Percentiles rank a stretch among this genome's conserved stretches.
phyloP scores from a whole-genome alignment of 2,329 filamentous ascomycete species.

The Botryotinia globosa region DNA sequence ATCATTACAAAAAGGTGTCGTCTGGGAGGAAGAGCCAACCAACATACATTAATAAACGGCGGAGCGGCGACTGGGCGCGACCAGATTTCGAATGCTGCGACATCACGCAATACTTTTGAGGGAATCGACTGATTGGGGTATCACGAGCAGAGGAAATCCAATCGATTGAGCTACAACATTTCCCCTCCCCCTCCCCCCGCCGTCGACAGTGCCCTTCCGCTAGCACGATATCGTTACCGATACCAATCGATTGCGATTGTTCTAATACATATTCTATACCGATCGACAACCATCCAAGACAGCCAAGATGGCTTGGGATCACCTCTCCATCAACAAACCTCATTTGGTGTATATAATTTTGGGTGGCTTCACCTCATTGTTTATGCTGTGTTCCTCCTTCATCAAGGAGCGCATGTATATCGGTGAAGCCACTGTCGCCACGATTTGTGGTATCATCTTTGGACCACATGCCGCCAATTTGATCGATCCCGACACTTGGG shows the following conservation, averaged over 20 bases:
- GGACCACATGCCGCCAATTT: conserved; percentile 80
- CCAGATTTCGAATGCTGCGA: conserved; percentile 46
- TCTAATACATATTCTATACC: not conserved
- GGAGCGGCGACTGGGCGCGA: conserved; percentile 51
- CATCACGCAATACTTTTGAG: conserved; percentile 34
- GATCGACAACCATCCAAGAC: conserved; percentile 8
- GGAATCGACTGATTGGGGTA: conserved; percentile 39
- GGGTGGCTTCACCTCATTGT: conserved; percentile 93
- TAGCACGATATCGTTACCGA: conserved; percentile 5
- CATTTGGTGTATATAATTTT: conserved; percentile 99
- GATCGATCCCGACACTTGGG: conserved; percentile 74
- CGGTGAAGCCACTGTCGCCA: conserved; percentile 93
- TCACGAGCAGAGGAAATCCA: conserved; percentile 24
- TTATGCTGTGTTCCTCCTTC: conserved; percentile 97
- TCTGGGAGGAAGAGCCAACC: not conserved
- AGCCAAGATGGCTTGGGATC: conserved; percentile 68
- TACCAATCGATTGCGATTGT: conserved; percentile 10
- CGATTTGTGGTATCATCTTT: conserved; percentile 83
- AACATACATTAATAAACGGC: conserved; percentile 2
- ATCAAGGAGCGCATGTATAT: conserved; percentile 99
- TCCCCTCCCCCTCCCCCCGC: not conserved
- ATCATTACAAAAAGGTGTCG: conserved; percentile 1
- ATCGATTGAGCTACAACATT: conserved; percentile 22
- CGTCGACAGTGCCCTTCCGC: not conserved
- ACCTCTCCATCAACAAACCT: conserved; percentile 83